These are phyloP conservation scores for Pseudocercospora macadamiae DNA, from an alignment of 2,329 filamentous ascomycete genomes.

Conservation along the genomic window DNA sequence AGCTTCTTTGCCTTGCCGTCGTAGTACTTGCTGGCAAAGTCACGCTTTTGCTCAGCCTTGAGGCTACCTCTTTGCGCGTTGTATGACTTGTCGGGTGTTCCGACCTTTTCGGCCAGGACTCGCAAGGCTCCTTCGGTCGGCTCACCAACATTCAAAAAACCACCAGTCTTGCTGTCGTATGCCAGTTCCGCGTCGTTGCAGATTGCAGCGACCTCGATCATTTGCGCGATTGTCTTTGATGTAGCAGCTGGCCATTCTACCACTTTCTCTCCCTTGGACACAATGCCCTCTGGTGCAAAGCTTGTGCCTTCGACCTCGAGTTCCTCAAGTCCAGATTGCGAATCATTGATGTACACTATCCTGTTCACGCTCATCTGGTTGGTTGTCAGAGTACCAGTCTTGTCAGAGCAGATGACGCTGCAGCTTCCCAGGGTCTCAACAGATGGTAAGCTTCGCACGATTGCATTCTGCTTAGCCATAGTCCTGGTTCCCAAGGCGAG, in stretches of 20 bases:
- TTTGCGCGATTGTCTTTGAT: conserved; percentile 78
- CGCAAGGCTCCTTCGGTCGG: conserved; percentile 92
- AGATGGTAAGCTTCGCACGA: conserved; percentile 92
- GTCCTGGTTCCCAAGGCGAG: conserved; percentile 93
- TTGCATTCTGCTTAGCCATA: conserved; percentile 98
- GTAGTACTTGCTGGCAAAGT: conserved; percentile 83
- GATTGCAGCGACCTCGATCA: conserved; percentile 70
- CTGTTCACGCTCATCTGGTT: conserved; percentile 99
- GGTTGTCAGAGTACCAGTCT: conserved; percentile 95
- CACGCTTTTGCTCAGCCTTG: conserved; percentile 64
- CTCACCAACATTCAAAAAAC: conserved; percentile 85
- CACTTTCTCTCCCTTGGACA: conserved; percentile 67
- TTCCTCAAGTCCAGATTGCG: conserved; percentile 76
- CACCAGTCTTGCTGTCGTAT: conserved; percentile 74
- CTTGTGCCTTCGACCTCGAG: conserved; percentile 90
- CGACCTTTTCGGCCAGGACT: conserved; percentile 91
- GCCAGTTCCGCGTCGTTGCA: conserved; percentile 88
- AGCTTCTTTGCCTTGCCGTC: conserved; percentile 74
- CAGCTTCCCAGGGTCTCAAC: conserved; percentile 98
- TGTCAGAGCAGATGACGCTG: conserved; percentile 99
- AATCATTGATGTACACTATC: conserved; percentile 77
- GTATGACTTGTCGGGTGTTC: conserved; percentile 68
- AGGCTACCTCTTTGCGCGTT: conserved; percentile 57
- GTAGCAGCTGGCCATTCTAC: conserved; percentile 69
- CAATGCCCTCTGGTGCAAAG: conserved; percentile 78